Percentiles rank a stretch among this genome's conserved stretches.
These are phyloP conservation scores for Skeletonema tropicum DNA, from an alignment of 108 stramenopile genomes.

Conservation along the genomic window DNA sequence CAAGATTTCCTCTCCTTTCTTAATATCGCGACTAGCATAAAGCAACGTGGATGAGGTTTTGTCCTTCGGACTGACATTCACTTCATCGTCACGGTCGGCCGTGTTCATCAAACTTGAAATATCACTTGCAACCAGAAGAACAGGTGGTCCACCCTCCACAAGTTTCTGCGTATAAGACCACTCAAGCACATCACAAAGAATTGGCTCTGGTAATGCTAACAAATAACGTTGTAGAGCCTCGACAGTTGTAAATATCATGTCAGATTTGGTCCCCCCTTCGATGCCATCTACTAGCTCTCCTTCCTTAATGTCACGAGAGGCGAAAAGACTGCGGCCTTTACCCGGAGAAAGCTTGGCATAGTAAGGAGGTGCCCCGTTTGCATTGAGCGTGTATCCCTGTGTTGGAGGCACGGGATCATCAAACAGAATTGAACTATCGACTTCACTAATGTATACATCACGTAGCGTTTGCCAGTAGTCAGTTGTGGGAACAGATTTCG, in stretches of 20 bases:
- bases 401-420: constrained; percentile 1
- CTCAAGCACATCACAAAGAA: constrained; percentile 40
- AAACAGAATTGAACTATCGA: background rate
- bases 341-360: constrained; percentile 6
- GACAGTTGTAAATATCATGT: constrained; percentile 1
- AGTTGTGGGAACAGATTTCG: background rate
- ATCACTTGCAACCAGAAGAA: background rate
- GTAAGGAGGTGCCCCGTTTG: constrained; percentile 1
- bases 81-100: background rate
- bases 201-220: constrained; percentile 15
- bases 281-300: constrained; percentile 31
- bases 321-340: constrained; percentile 69
- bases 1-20: constrained; percentile 64
- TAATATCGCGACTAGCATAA: constrained; percentile 57
- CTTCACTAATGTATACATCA: constrained; percentile 1
- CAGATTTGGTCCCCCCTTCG: constrained; percentile 5
- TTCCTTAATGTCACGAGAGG: constrained; percentile 49
- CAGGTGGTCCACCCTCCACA: constrained; percentile 1
- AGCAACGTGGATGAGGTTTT: constrained; percentile 34
- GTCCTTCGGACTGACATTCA: constrained; percentile 6
- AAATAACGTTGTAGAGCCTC: constrained; percentile 13
- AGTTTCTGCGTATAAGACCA: constrained; percentile 33
- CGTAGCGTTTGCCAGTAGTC: constrained; percentile 12
- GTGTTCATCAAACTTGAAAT: constrained; percentile 5
- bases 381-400: constrained; percentile 4